Base-by-base conservation (phyloP, 2,329 filamentous ascomycete species). In the Aspergillus oerlinghausenensis region DNA sequence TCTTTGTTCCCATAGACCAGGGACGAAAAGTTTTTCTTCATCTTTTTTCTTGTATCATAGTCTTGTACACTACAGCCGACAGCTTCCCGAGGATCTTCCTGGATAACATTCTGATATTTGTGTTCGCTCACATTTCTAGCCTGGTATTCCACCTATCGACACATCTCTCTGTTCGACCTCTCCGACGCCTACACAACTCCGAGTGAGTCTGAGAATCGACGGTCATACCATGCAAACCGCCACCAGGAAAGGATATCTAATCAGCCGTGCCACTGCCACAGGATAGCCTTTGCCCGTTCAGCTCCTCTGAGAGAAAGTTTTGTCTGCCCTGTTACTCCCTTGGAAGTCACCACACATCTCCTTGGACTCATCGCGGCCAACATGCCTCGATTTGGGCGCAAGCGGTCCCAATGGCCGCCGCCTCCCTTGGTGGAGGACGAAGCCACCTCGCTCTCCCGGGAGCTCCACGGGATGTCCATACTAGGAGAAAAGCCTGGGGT, bases 401-500 rank as follows among this genome's bases (percentile, higher is more conserved):
- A 67, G 55, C 65, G 68, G 58, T 63, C 67, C 47, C 67, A 63
- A 50, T 75, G 71, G 72, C 76, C 77, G 35, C 77, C 77, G 21
- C 70, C 70, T 54, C 77, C 77, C 26, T 73, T 62, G 51, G 77
- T 77, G 53, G 77, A 80, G 60, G 77, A 79, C 56, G 77, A 78
- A 61, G 59, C 64, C n/a, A 65, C 67, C 35, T 73, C 77, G 29
- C 68, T 79, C 26, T 69, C 74, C 19, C 72, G 72, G 59, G 77
- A 79, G 61, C 52, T 75, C 11, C 56, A 70, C 28, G 72, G 71
- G 50, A 59, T 67, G 29, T 65, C 68, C 53, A 63, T 66, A 48
- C 58, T 67, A 29, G 63, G 65, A 55, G 68, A 70, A 54, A 68
- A 68, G 38, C 67, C 69, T 2, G 70, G 69, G 21, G 35, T 68